Evolutionary conservation across 2,329 filamentous ascomycete species (phyloP).

Genomic region (Periconia sp.): DNA sequence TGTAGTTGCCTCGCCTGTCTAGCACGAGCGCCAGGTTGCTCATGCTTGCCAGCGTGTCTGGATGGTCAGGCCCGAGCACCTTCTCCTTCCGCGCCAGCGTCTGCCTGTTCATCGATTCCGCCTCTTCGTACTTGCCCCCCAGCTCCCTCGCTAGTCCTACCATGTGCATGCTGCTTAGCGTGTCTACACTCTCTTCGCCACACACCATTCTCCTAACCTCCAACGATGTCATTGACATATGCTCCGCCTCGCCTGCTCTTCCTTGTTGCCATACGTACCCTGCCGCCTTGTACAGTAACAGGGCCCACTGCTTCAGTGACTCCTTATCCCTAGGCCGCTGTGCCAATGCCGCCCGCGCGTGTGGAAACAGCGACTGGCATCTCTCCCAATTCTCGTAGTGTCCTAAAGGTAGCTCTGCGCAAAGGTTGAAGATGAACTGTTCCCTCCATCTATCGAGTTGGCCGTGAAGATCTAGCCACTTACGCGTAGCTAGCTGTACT

Average conservation of each 20-base stretch:
- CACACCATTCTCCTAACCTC: constrained; percentile 1
- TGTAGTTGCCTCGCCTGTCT: constrained; percentile 8
- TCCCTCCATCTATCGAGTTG: constrained; percentile 6
- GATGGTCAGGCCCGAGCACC: constrained; percentile 11
- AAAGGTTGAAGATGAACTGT: constrained; percentile 1
- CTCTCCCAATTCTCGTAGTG: constrained; percentile 24
- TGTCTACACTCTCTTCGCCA: constrained; percentile 4
- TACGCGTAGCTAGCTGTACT: constrained; percentile 13
- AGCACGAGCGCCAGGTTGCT: constrained; percentile 7
- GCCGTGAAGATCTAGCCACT: constrained; percentile 10
- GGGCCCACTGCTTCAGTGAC: constrained; percentile 2
- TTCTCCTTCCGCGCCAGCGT: constrained; percentile 10
- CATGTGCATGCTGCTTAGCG: constrained; percentile 4
- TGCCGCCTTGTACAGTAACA: constrained; percentile 5
- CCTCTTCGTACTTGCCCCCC: constrained; percentile 5
- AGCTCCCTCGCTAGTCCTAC: constrained; percentile 3
- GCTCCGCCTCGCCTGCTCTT: constrained; percentile 2
- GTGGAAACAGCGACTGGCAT: constrained; percentile 37
- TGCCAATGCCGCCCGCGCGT: constrained; percentile 21
- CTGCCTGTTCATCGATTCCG: constrained; percentile 5
- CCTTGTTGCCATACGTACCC: constrained; percentile 8
- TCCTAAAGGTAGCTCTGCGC: constrained; percentile 4
- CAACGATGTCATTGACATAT: constrained; percentile 2
- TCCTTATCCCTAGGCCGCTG: constrained; percentile 1
- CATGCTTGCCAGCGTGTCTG: constrained; percentile 15